phyloP scores from a whole-genome alignment of 2,329 filamentous ascomycete genomes.

The Diplodia seriata region DNA sequence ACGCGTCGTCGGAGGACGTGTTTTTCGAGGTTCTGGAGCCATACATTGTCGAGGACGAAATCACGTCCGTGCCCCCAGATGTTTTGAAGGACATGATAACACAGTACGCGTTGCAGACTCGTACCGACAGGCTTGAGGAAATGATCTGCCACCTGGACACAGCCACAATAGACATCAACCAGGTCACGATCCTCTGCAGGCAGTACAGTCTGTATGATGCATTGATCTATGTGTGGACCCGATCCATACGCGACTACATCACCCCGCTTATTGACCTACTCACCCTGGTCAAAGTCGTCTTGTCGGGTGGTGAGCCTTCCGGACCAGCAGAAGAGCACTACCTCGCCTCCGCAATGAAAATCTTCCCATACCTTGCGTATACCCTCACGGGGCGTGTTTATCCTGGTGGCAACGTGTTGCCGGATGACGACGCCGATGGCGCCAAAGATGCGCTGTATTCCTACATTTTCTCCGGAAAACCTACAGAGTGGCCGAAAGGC shows the following conservation, averaged over 20 bases:
- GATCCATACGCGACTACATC: constrained; percentile 85
- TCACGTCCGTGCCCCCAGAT: constrained; percentile 77
- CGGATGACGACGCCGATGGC: constrained; percentile 72
- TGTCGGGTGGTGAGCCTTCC: constrained; percentile 60
- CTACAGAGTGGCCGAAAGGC: constrained; percentile 74
- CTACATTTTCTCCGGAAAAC: constrained; percentile 88
- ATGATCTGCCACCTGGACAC: constrained; percentile 94
- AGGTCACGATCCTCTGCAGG: constrained; percentile 89
- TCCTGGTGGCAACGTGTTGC: constrained; percentile 78
- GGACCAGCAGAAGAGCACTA: constrained; percentile 67
- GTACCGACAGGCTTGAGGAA: constrained; percentile 83
- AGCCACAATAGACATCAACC: constrained; percentile 88
- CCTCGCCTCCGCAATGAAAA: constrained; percentile 79
- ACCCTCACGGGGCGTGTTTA: constrained; percentile 89
- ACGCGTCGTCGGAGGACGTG: constrained; percentile 72
- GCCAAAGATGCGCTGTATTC: constrained; percentile 91
- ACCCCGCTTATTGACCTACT: constrained; percentile 87
- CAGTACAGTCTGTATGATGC: constrained; percentile 93
- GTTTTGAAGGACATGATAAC: constrained; percentile 86
- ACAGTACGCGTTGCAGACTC: constrained; percentile 78
- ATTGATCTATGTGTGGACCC: constrained; percentile 95
- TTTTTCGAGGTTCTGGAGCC: constrained; percentile 90
- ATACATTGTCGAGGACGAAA: constrained; percentile 79
- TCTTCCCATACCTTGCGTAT: constrained; percentile 95
- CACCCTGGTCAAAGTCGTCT: constrained; percentile 64